Evolutionary conservation across 2,329 filamentous ascomycete genomes (phyloP).

Genomic region (Fusarium goolgardi): DNA sequence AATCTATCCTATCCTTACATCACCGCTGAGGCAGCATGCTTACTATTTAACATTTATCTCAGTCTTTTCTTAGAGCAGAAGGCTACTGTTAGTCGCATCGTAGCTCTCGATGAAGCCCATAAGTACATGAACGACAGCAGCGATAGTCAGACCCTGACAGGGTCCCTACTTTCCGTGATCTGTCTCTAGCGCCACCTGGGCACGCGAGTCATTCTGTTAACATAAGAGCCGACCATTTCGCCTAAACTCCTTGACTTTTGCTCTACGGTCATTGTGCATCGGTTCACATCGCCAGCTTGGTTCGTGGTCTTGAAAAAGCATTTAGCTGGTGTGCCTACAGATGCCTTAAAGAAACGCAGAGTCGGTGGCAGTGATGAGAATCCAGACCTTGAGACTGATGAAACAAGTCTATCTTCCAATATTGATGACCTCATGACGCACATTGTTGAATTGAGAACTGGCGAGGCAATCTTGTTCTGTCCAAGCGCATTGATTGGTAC

Average conservation of each 20-base stretch:
- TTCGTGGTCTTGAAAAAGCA: neutral
- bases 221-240: constrained; percentile 1
- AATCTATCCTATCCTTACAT: constrained; percentile 1
- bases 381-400: too few relatives aligned
- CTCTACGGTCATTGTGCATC: neutral
- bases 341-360: too few relatives aligned
- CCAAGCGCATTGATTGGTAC: neutral
- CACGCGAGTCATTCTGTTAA: neutral
- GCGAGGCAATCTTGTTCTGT: neutral
- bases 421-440: neutral
- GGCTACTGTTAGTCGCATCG: neutral
- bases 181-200: constrained; percentile 3
- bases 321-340: neutral
- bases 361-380: too few relatives aligned
- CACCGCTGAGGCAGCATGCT: neutral
- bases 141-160: neutral
- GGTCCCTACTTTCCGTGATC: neutral
- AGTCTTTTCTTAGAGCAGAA: neutral
- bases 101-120: constrained; percentile 4
- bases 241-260: neutral
- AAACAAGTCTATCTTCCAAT: too few relatives aligned
- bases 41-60: neutral
- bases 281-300: neutral
- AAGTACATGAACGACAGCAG: neutral
- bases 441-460: neutral